phyloP scores from a whole-genome alignment of 805 yeast genomes.

The Blastobotrys robertii region DNA sequence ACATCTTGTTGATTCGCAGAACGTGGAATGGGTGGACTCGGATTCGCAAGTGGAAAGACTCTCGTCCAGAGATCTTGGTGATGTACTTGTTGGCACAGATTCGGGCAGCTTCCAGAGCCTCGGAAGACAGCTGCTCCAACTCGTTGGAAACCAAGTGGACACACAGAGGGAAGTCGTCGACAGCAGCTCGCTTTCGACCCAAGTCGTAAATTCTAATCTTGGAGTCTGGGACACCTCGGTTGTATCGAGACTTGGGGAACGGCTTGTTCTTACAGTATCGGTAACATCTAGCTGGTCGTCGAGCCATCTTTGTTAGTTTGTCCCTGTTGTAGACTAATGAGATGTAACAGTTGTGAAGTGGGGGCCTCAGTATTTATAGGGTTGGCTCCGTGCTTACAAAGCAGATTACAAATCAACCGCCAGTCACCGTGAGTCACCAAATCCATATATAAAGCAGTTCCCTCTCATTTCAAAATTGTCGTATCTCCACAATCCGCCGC shows the following conservation, averaged over 20 bases:
- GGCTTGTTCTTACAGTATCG: constrained; percentile 99
- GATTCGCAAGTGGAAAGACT: constrained; percentile 98
- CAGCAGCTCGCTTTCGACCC: constrained; percentile 99
- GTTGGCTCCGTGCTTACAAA: too few species aligned
- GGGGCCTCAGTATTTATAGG: too few species aligned
- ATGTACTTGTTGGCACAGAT: constrained; percentile 99
- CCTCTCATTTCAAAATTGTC: too few species aligned
- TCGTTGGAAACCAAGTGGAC: constrained; percentile 99
- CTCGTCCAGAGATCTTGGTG: constrained; percentile 97
- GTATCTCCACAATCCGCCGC: too few species aligned
- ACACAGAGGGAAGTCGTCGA: constrained; percentile 99
- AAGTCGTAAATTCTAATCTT: constrained; percentile 98
- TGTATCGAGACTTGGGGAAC: constrained; percentile 99
- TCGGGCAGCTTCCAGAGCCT: constrained; percentile 99
- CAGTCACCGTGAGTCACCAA: too few species aligned
- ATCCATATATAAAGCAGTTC: too few species aligned
- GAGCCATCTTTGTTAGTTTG: constrained; percentile 73
- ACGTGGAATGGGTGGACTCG: constrained; percentile 99
- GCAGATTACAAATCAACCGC: too few species aligned
- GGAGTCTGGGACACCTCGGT: constrained; percentile 99
- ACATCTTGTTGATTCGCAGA: constrained; percentile 99
- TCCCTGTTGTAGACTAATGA: constrained; percentile 5
- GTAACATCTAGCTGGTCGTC: constrained; percentile 99
- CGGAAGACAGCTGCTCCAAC: constrained; percentile 97
- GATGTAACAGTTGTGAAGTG: too few species aligned